Evolutionary conservation across 2,329 filamentous ascomycete species (phyloP), one percentile per base, ranked within the genome.

Genomic region (Penicillium sp.): DNA sequence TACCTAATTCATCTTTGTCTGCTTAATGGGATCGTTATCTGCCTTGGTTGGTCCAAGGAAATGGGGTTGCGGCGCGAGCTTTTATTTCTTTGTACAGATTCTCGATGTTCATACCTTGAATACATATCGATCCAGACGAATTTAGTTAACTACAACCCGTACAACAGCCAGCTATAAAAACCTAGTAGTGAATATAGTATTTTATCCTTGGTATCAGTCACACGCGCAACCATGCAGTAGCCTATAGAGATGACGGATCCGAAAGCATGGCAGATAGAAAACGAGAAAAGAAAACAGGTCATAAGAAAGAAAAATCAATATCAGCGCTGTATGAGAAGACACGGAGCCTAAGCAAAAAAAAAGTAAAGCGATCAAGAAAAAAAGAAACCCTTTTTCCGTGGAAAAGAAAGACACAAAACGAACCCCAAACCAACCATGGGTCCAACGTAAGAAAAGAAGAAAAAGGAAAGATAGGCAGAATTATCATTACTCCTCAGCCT

Each of bases 401-500:
- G 11, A 15, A 47, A 20, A 47, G 27, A 54, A 54, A 29, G 53
- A 56, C 25, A 22, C 33, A 46, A 51, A 53, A n/a, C 20, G 46
- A 54, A 51, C 41, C 31, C 23, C 33, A 33, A 2, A 40, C 14
- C 22, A 29, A 12, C 23, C 27, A 27, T 14, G 31, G 9, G 23
- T 14, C 14, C 27, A 53, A 52, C 40, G 41, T 49, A 49, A 45
- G 49, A 59, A 55, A 42, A 33, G 51, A 27, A 53, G 42, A 49
- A 23, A 54, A 54, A 33, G 25, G 18, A 49, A 40, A 31, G 18
- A 15, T 33, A 44, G 33, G n/a, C 7, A 37, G 22, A 33, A 49
- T n/a, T 27, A 49, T 49, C 49, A 56, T 50, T 48, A 51, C 26
- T 64, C 60, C 58, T 77, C 73, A 49, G 65, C 64, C 56, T 72